phyloP scores from a whole-genome alignment of 805 yeast genomes.

The Jamesozyma spencerorum region DNA sequence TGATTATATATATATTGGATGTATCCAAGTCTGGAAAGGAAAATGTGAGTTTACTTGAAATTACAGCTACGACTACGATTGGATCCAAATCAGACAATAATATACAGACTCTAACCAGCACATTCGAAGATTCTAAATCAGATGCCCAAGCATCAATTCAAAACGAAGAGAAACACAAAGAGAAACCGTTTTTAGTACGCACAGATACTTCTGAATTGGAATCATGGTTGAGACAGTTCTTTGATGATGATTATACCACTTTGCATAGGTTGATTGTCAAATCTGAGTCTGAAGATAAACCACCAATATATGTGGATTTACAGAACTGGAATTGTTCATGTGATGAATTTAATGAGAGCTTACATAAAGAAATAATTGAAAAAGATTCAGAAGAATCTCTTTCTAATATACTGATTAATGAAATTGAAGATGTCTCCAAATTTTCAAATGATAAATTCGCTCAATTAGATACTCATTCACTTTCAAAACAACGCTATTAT shows the following conservation, averaged over 20 bases:
- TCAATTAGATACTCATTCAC: constrained; percentile 21
- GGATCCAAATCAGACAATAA: background rate
- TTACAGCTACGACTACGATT: background rate
- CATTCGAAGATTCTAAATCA: background rate
- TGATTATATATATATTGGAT: constrained; percentile 26
- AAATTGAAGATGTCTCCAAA: constrained; percentile 12
- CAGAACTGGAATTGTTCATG: constrained; percentile 30
- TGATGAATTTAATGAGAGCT: constrained; percentile 20
- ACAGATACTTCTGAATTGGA: background rate
- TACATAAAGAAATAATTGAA: constrained; percentile 2
- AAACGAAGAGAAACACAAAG: no score
- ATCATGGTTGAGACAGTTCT: constrained; percentile 4
- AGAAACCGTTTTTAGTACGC: no score
- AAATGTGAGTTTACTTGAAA: background rate
- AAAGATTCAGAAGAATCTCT: constrained; percentile 2
- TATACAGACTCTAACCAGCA: background rate
- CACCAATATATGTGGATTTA: constrained; percentile 25
- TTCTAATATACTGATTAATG: constrained; percentile 7
- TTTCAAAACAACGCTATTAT: constrained; percentile 22
- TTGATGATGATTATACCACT: constrained; percentile 10
- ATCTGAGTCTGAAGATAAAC: constrained; percentile 8
- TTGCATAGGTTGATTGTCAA: constrained; percentile 21
- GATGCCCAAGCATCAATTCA: background rate
- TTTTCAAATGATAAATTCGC: constrained; percentile 24
- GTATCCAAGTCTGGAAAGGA: background rate